These are phyloP conservation scores for Rhodotorula glutinis DNA, from an alignment of 1,284 basidiomycete species.

Conservation along the genomic window DNA sequence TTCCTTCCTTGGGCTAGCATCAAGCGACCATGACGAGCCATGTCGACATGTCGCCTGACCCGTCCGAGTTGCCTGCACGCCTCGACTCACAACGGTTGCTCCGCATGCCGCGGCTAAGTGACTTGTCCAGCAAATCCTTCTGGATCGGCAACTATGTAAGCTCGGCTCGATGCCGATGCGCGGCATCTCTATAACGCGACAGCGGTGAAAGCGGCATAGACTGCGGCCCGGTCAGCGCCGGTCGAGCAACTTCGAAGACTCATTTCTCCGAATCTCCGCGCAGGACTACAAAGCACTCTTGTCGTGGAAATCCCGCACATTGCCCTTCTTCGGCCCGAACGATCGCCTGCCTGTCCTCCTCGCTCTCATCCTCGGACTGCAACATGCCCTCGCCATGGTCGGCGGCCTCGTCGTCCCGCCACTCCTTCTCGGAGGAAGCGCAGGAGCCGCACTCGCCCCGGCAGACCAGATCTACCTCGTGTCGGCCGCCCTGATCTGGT, in stretches of 20 bases:
- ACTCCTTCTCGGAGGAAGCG: constrained; percentile 43
- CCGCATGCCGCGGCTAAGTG: constrained; percentile 1
- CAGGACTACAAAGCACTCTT: constrained; percentile 18
- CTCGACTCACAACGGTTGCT: background rate
- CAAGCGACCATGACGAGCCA: background rate
- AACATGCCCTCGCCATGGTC: constrained; percentile 45
- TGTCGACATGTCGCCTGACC: background rate
- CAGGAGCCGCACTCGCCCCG: constrained; percentile 31
- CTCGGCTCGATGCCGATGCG: too few species aligned
- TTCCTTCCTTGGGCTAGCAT: constrained; percentile 1
- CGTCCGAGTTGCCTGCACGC: background rate
- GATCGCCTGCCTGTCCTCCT: constrained; percentile 12
- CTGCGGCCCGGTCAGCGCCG: too few species aligned
- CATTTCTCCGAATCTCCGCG: background rate
- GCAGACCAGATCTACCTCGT: constrained; percentile 44
- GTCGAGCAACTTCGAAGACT: too few species aligned
- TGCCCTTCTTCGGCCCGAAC: constrained; percentile 20
- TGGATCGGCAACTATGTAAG: constrained; percentile 28
- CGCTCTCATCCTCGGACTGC: constrained; percentile 37
- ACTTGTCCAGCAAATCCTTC: constrained; percentile 1
- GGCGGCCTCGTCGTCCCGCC: constrained; percentile 47
- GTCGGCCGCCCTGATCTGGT: constrained; percentile 42
- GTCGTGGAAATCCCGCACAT: background rate
- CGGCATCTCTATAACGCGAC: too few species aligned
- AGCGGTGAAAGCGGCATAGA: too few species aligned